Evolutionary conservation across 305 asterid genomes (phyloP), one percentile per base, ranked within the genome.

Genomic region (Fraxinus latifolia): DNA sequence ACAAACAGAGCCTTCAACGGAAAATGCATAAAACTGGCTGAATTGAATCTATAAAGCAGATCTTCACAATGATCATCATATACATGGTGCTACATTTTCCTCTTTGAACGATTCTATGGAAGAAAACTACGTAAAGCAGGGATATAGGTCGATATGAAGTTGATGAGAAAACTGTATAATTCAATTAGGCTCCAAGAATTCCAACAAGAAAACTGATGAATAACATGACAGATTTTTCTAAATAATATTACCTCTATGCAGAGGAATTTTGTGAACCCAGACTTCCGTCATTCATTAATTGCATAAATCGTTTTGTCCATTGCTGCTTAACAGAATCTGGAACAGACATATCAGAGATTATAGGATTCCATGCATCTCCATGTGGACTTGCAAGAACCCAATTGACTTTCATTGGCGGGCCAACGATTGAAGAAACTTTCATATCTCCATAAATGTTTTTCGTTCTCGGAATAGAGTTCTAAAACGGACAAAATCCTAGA

Each of bases 281-380:
- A 76, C 8, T 67, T n/a, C 80, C 89, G 0, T 81, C 87, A 17
- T 85, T 88, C 95, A 91, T 88, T 87, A 81, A 50, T 36, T 73
- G 84, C 86, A 60, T 76, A 91, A 93, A 93, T 84, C 91, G 87
- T 81, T 91, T 78, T 15, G 60, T 79, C 98, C 98, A 93, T 84
- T 93, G 90, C 84, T 92, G 85, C 90, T 90, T 90, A 44, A 92
- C 91, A 34, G 91, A 80, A 62, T 89, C 93, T 1, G 96, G 91
- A 83, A 92, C 81, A 79, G 73, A 77, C 5, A 83, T 77, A 44
- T 89, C 93, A 0, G 86, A 77, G 58, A 95, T 84, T 85, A 87
- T 90, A 55, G 98, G 89, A 79, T 87, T 90, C 97, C 97, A 95
- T 4, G 68, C 79, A 58, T 91, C 93, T 77, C 94, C 98, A 80